phyloP scores from a whole-genome alignment of 2,329 filamentous ascomycete species.

The Penicillium vulpinum region DNA sequence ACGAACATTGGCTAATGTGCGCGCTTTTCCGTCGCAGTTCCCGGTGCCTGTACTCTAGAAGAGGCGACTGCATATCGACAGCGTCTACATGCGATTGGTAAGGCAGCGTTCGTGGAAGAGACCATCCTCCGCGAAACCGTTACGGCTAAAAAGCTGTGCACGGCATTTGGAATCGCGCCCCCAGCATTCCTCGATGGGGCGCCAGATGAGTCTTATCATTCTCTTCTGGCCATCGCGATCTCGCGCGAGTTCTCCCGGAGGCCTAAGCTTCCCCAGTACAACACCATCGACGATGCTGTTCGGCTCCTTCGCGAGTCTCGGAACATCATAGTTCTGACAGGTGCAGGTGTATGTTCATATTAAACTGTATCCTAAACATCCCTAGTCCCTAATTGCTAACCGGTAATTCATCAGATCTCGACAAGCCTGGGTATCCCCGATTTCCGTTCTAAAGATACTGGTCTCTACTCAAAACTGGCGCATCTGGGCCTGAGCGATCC shows the following conservation, averaged over 20 bases:
- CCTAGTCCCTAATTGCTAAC: conserved; percentile 1
- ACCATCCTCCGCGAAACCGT: conserved; percentile 69
- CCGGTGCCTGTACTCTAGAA: conserved; percentile 63
- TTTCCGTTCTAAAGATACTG: conserved; percentile 89
- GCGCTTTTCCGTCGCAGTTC: conserved; percentile 28
- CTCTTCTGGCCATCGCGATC: conserved; percentile 73
- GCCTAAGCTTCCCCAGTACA: conserved; percentile 75
- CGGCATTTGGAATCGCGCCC: conserved; percentile 77
- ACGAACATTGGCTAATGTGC: conserved; percentile 15
- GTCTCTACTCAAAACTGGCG: conserved; percentile 82
- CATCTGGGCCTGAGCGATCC: conserved; percentile 78
- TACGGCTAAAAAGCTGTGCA: conserved; percentile 78
- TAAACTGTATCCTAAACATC: not conserved
- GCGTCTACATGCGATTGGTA: conserved; percentile 73
- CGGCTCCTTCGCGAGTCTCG: conserved; percentile 68
- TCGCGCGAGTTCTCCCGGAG: conserved; percentile 78
- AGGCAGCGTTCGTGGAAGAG: conserved; percentile 70
- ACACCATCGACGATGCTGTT: conserved; percentile 85
- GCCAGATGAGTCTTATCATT: conserved; percentile 73
- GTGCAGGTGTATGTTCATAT: conserved; percentile 64
- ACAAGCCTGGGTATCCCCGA: conserved; percentile 96
- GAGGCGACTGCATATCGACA: conserved; percentile 69
- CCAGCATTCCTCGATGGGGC: conserved; percentile 71
- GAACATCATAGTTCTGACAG: conserved; percentile 92
- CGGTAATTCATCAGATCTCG: conserved; percentile 61